Evolutionary conservation across 2,329 filamentous ascomycete species (phyloP).

Genomic region (Escovopsis sp.): DNA sequence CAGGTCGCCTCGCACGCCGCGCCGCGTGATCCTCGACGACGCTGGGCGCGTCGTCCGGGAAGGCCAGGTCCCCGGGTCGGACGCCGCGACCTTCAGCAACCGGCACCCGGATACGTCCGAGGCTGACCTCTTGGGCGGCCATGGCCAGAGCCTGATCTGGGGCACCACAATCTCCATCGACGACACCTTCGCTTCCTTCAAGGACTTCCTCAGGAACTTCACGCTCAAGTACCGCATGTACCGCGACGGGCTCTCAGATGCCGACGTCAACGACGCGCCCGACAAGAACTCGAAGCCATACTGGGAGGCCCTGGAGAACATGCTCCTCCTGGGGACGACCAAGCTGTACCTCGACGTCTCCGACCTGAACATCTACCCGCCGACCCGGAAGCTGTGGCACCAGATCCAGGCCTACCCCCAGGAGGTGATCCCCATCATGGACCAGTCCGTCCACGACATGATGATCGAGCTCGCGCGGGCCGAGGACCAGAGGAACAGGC

Average conservation of each 20-base stretch:
- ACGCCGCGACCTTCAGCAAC: conserved; percentile 46
- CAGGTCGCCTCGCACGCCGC: conserved; percentile 34
- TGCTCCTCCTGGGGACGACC: conserved; percentile 73
- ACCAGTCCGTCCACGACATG: conserved; percentile 81
- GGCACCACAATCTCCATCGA: conserved; percentile 92
- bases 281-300: conserved; percentile 71
- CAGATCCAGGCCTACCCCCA: conserved; percentile 89
- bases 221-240: conserved; percentile 90
- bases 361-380: conserved; percentile 84
- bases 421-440: conserved; percentile 93
- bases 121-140: conserved; percentile 72
- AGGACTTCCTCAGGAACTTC: conserved; percentile 85
- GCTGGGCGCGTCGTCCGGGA: conserved; percentile 43
- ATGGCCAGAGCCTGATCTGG: conserved; percentile 77
- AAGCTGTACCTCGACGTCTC: conserved; percentile 77
- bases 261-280: conserved; percentile 54
- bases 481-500: conserved; percentile 56
- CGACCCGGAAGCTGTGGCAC: conserved; percentile 87
- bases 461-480: conserved; percentile 81
- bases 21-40: conserved; percentile 45
- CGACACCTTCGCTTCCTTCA: conserved; percentile 75
- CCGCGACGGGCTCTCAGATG: conserved; percentile 66
- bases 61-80: conserved; percentile 35
- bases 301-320: conserved; percentile 70
- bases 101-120: conserved; percentile 77